A percentile compares a stretch with the other conserved stretches of the same genome.
These are phyloP conservation scores for Yarrowia yakushimensis DNA, from an alignment of 805 yeast species.

Conservation along the genomic window DNA sequence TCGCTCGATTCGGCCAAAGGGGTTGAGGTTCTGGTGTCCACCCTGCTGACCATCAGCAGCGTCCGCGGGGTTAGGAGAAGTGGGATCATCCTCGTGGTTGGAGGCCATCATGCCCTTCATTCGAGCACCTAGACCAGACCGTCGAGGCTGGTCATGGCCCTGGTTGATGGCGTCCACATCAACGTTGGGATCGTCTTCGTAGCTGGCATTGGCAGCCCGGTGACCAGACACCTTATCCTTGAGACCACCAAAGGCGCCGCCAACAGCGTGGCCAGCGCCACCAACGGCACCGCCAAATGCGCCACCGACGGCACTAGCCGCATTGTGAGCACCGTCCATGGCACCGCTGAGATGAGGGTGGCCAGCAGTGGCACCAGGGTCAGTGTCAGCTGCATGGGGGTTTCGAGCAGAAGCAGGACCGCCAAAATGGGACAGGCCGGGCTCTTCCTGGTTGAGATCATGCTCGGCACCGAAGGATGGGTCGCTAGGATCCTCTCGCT, in stretches of 20 bases:
- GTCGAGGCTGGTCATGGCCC: conserved; percentile 8
- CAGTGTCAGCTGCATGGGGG: conserved; percentile 20
- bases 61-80: not conserved
- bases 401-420: conserved; percentile 15
- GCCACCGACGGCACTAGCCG: conserved; percentile 41
- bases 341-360: conserved; percentile 43
- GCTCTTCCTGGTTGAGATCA: conserved; percentile 6
- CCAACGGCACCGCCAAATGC: conserved; percentile 45
- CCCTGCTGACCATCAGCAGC: not conserved
- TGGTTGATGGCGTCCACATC: conserved; percentile 6
- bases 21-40: not conserved
- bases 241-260: conserved; percentile 18
- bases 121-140: conserved; percentile 4
- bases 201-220: not conserved
- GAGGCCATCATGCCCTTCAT: conserved; percentile 22
- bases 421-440: conserved; percentile 4
- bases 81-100: conserved; percentile 16
- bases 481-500: not conserved
- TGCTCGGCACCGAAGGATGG: not conserved
- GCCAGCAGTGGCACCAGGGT: not conserved
- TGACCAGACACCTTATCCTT: conserved; percentile 27
- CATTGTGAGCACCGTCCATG: conserved; percentile 39
- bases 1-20: conserved; percentile 2
- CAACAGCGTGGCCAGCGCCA: conserved; percentile 34
- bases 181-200: conserved; percentile 15